A percentile compares a stretch with the other conserved stretches of the same genome.
Evolutionary conservation across 129 eudicot genomes (phyloP).

Genomic region (Arctium minus): DNA sequence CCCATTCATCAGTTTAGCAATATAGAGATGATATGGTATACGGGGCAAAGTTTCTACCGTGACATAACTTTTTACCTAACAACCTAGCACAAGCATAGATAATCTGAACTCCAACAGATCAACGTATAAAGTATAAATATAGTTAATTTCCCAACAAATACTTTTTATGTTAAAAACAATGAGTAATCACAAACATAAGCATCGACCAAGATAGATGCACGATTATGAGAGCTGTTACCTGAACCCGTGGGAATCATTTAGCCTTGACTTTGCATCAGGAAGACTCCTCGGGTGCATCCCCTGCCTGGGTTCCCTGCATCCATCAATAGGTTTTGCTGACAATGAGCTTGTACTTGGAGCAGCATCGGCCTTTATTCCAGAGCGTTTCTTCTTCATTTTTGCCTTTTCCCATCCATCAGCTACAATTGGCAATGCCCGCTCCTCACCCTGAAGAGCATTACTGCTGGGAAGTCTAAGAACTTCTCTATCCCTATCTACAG

Average conservation of each 20-base stretch:
- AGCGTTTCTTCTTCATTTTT: constrained; percentile 81
- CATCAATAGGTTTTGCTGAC: constrained; percentile 49
- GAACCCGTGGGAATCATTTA: constrained; percentile 54
- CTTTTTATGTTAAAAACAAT: no score
- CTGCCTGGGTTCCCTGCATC: constrained; percentile 56
- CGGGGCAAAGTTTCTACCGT: no score
- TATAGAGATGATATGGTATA: no score
- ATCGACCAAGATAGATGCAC: neutral
- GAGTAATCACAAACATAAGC: neutral
- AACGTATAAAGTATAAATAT: no score
- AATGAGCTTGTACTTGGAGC: constrained; percentile 42
- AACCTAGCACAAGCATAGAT: no score
- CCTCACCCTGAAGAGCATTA: constrained; percentile 44
- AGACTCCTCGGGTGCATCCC: constrained; percentile 56
- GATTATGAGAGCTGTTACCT: constrained; percentile 38
- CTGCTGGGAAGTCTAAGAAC: constrained; percentile 36
- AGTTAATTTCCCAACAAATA: no score
- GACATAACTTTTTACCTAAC: no score
- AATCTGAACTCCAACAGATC: no score
- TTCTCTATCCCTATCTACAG: constrained; percentile 63
- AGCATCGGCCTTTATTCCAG: constrained; percentile 62
- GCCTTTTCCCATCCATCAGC: constrained; percentile 89
- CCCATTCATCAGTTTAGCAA: no score
- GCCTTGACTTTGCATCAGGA: constrained; percentile 50
- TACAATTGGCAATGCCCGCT: constrained; percentile 39